Base-by-base conservation (phyloP, 106 monocot genomes). In the Amphibolis antarctica region DNA sequence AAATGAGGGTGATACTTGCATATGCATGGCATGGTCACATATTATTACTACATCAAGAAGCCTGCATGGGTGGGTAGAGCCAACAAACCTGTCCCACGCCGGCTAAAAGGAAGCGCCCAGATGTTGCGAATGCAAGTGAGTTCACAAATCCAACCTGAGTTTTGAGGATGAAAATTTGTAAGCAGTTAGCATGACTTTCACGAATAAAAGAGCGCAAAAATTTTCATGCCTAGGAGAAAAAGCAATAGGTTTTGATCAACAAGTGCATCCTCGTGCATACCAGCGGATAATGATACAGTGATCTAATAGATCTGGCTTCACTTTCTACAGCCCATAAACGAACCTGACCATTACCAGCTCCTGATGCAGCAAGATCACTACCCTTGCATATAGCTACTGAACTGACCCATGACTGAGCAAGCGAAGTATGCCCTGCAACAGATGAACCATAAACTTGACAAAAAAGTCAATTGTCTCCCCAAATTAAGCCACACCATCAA, bases 341-440 rank as follows among this genome's bases (percentile, higher is more conserved):
- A 75, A 96, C 71, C 5, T 55, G 21, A 52, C 90, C 96, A 82
- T 90, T 96, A 27, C 75, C 96, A 76, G 96, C 96, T 66, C 89
- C 96, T 36, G 90, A 90, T 64, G 89, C 96, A 67, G 77, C 89
- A 81, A 96, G 77, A 80, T 96, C 96, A 77, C 86, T 90, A 42
- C 82, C 84, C 72, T 77, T 82, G 64, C 96, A 86, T 28, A 86
- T 80, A 58, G 89, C 66, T 74, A 96, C 80, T 31, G 96, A 80
- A 76, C 89, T 82, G 50, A 96, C 80, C 96, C 96, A 96, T 64
- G 89, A 76, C n/a, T 74, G 76, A 29, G 84, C 86, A 23, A 76
- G 75, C 30, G 82, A 76, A 42, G 70, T 69, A 70, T 82, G 74
- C 67, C 78, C 85, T 83, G 76, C 24, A 46, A 29, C 49, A 65